phyloP scores from a whole-genome alignment of 2,329 filamentous ascomycete genomes.

The Diplodia seriata region DNA sequence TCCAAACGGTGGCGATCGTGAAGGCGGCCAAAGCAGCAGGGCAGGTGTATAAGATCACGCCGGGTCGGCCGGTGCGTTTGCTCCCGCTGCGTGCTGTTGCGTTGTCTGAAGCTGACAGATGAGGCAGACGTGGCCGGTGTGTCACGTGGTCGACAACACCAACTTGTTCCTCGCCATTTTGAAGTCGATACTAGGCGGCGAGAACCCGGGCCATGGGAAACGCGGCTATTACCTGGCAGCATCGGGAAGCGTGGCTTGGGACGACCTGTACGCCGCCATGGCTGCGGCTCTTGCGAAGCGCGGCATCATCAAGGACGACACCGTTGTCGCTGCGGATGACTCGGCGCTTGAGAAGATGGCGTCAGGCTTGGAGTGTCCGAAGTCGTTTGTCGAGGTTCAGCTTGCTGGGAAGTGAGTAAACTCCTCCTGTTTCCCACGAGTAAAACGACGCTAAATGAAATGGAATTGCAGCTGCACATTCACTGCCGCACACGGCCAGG shows the following conservation, averaged over 20 bases:
- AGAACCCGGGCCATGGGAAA: constrained; percentile 50
- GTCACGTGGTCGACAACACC: constrained; percentile 58
- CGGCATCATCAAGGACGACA: constrained; percentile 48
- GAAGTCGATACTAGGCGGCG: constrained; percentile 51
- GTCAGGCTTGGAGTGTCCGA: constrained; percentile 45
- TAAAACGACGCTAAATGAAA: constrained; percentile 24
- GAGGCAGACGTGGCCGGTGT: constrained; percentile 60
- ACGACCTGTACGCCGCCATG: constrained; percentile 58
- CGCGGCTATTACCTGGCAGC: constrained; percentile 61
- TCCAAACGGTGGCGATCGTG: constrained; percentile 59
- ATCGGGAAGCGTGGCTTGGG: constrained; percentile 58
- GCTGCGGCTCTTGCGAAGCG: constrained; percentile 52
- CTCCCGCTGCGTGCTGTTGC: neutral
- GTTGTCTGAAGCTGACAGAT: neutral
- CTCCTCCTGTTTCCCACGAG: too few relatives aligned
- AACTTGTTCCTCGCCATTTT: constrained; percentile 56
- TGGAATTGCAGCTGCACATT: constrained; percentile 51
- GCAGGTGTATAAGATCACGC: constrained; percentile 54
- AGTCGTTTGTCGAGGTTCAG: constrained; percentile 50
- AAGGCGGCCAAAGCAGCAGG: constrained; percentile 52
- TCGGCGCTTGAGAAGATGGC: constrained; percentile 52
- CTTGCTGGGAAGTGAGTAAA: constrained; percentile 54
- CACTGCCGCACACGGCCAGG: constrained; percentile 50
- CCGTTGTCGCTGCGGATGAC: constrained; percentile 48
- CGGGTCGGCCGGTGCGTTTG: constrained; percentile 45